Evolutionary conservation across 768 basidiomycete species (phyloP), one percentile per base, ranked within the genome.

Genomic region (Cyathus striatus): DNA sequence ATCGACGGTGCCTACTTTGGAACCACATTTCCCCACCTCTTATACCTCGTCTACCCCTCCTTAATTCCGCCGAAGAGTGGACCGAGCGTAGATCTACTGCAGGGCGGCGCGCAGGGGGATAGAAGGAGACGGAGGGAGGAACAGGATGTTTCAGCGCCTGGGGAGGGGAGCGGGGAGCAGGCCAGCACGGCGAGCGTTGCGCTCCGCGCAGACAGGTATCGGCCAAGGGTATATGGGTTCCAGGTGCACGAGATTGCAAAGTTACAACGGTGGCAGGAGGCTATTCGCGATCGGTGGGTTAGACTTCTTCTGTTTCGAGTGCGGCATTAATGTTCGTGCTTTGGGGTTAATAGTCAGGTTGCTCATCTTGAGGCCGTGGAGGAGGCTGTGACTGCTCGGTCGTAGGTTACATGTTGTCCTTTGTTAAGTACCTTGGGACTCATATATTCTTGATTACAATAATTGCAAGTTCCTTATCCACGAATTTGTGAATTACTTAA

Each of bases 1-100:
- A 97, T 99, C 59, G 96, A 99, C 60, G 95, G 96, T 22, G 96
- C 96, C 2, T 99, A 95, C 66, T 99, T 99, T 54, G 96, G 96
- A 47, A 95, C 93, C 0, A 96, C 94, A 1, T 97, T 98, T 72
- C 92, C 94, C 0, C 95, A 97, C 61, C 82, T 99, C 42, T 72
- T 97, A 38, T 96, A 94, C 70, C 90, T 98, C 72, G 92, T 97
- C 25, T 97, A 98, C 62, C 94, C 96, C 0, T 80, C 84, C 36
- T 81, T 97, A 50, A 86, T 96, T 33, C 91, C 95, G 17, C 78
- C 83, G 23, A 97, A 96, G 65, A 75, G 68, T 23, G 75, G 81
- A 0, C 63, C 70, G 2, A 58, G 56, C 44, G 71, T 68, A 22
- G 50, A 51, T 56, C 53, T 50, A 50, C 40, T 46, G 48, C 42